phyloP scores from a whole-genome alignment of 805 yeast genomes.

The Sugiyamaella boreocaroliniensis region DNA sequence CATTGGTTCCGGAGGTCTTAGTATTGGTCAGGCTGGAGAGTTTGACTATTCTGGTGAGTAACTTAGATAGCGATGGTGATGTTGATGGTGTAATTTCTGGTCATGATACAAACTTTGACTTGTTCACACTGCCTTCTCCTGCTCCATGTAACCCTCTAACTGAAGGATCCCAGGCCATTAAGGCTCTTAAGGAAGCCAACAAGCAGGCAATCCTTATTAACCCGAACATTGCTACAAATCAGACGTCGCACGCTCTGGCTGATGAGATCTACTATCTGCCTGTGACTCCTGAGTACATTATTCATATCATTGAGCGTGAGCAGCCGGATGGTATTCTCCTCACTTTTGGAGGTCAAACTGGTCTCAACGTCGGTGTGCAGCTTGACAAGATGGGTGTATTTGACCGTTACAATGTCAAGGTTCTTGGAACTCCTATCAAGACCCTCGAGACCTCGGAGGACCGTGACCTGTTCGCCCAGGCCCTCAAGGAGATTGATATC shows the following conservation, averaged over 20 bases:
- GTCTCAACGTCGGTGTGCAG: slow-evolving; percentile 89
- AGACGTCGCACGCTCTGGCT: slow-evolving; percentile 89
- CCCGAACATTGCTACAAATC: slow-evolving; percentile 96
- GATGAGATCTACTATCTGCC: slow-evolving; percentile 95
- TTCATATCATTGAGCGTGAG: slow-evolving; percentile 92
- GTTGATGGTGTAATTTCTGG: neutral
- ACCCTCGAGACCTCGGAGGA: slow-evolving; percentile 96
- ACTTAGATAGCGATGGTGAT: neutral
- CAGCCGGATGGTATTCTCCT: slow-evolving; percentile 92
- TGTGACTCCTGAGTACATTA: slow-evolving; percentile 93
- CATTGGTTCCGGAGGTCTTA: slow-evolving; percentile 94
- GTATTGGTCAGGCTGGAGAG: slow-evolving; percentile 98
- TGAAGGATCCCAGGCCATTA: slow-evolving; percentile 88
- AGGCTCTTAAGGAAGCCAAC: slow-evolving; percentile 86
- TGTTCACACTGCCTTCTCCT: neutral
- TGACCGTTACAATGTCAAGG: slow-evolving; percentile 85
- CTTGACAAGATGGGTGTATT: slow-evolving; percentile 92
- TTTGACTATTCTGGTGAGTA: slow-evolving; percentile 67
- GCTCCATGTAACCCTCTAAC: neutral
- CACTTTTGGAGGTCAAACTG: slow-evolving; percentile 99
- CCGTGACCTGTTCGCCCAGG: slow-evolving; percentile 92
- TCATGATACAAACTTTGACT: neutral
- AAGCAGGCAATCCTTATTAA: slow-evolving; percentile 80
- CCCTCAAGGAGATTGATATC: slow-evolving; percentile 87
- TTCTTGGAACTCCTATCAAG: slow-evolving; percentile 93